Evolutionary conservation across 2,329 filamentous ascomycete genomes (phyloP), one percentile per base, ranked within the genome.

Genomic region (Claviceps maximensis): DNA sequence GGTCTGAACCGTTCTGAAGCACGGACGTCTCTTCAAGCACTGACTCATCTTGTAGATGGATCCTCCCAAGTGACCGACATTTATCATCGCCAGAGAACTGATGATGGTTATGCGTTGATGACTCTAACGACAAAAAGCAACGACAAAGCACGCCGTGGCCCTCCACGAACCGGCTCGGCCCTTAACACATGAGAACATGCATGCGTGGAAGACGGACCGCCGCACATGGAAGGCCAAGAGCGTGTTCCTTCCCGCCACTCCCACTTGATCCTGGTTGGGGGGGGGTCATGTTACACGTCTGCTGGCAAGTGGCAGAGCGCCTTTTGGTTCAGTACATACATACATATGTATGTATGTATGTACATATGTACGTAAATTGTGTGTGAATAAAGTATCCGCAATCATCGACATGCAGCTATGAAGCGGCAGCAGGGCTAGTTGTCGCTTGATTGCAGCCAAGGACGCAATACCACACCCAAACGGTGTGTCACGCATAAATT

Each of bases 161-260:
- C 47, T 50, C 50, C 45, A 51, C 49, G 36, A 45, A 41, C 47
- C 53, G 58, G 60, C 55, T 60, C 57, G 56, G 55, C 56, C 55
- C 56, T 59, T 45, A 27, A 52, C 36, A 41, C 21, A 52, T 52
- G 50, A 36, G 27, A 47, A 31, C 25, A 23, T 52, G 31, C 50
- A 56, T 58, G 60, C 56, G 58, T 54, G 56, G 57, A 58, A 57
- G 60, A 62, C 55, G 58, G 57, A 54, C 56, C 57, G 60, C 56
- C 57, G 60, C 54, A 56, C 55, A 58, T 58, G 54, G 55, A 56
- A 60, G 54, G 56, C 58, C 53, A 54, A 55, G 53, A 52, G 41
- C 52, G 49, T 55, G 46, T 44, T 17, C 23, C 47, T 15, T 17
- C 46, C 47, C 42, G 42, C 42, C 41, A 44, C 19, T 44, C 41